These are phyloP conservation scores for Pilasporangium apinafurcum DNA, from an alignment of 352 stramenopile genomes.

Conservation along the genomic window DNA sequence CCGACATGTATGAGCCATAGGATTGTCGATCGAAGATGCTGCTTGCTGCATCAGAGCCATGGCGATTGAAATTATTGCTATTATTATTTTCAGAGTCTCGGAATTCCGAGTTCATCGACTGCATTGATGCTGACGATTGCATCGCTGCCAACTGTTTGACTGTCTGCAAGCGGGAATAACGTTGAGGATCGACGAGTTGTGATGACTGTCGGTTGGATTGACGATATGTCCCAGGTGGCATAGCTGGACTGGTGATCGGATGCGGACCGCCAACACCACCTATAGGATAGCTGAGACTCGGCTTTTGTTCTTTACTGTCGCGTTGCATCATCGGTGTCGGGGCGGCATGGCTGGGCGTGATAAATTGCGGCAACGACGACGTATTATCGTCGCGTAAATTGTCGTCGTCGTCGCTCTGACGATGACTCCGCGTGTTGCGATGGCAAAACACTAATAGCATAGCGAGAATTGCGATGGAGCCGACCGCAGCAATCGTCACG, in stretches of 20 bases:
- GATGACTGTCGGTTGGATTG: constrained; percentile 3
- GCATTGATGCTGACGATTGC: neutral
- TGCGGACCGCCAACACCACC: constrained; percentile 4
- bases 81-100: too few species aligned
- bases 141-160: too few species aligned
- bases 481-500: constrained; percentile 2
- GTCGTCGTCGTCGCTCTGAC: constrained; percentile 1
- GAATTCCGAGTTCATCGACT: constrained; percentile 8
- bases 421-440: neutral
- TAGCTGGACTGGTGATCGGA: constrained; percentile 12
- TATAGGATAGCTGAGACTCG: constrained; percentile 6
- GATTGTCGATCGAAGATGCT: too few species aligned
- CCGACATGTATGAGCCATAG: too few species aligned
- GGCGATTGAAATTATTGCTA: too few species aligned
- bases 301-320: constrained; percentile 6
- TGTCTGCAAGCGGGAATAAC: constrained; percentile 3
- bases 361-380: neutral
- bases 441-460: constrained; percentile 8
- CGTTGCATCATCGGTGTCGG: constrained; percentile 2
- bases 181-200: constrained; percentile 7
- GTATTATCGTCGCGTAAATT: neutral
- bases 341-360: neutral
- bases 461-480: constrained; percentile 5
- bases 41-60: too few species aligned
- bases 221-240: constrained; percentile 8